Conservation (phyloP, 148 eudicot genomes). For the Bassia scoparia region DNA sequence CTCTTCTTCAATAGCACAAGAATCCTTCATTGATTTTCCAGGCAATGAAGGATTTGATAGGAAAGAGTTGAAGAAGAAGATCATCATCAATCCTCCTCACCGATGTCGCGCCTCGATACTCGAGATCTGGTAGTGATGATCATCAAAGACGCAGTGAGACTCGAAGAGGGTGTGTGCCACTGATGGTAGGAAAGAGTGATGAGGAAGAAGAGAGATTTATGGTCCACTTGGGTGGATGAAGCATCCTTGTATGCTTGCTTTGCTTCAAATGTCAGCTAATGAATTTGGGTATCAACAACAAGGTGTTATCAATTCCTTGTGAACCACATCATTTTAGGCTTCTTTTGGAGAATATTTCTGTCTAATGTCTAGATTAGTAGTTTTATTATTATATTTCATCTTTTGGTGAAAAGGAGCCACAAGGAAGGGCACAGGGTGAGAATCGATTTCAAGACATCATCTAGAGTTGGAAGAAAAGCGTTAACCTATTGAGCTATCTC, state of each 20-base stretch:
- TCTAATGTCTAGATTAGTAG: too few species aligned
- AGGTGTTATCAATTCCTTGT: constrained; percentile 23
- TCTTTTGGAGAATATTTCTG: neutral
- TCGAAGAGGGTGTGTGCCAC: constrained; percentile 18
- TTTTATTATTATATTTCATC: too few species aligned
- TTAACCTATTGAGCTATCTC: too few species aligned
- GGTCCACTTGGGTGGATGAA: constrained; percentile 24
- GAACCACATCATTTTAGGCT: constrained; percentile 12
- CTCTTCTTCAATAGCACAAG: too few species aligned
- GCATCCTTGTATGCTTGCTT: constrained; percentile 14
- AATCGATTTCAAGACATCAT: too few species aligned
- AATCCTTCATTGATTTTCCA: too few species aligned
- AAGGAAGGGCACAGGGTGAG: too few species aligned
- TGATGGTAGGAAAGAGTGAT: constrained; percentile 18
- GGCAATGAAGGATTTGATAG: constrained; percentile 19
- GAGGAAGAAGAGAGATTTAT: constrained; percentile 24
- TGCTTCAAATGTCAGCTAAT: constrained; percentile 15
- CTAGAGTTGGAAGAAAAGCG: too few species aligned
- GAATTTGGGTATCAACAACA: constrained; percentile 25
- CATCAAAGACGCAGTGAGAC: neutral
- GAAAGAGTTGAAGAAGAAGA: constrained; percentile 20
- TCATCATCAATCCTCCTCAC: too few species aligned
- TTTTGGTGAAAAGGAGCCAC: too few species aligned
- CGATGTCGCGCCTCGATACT: constrained; percentile 8
- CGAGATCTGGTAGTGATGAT: constrained; percentile 1